Evolutionary conservation across 1,284 basidiomycete species (phyloP), one percentile per base, ranked within the genome.

Genomic region (Leccinum fuscescens): DNA sequence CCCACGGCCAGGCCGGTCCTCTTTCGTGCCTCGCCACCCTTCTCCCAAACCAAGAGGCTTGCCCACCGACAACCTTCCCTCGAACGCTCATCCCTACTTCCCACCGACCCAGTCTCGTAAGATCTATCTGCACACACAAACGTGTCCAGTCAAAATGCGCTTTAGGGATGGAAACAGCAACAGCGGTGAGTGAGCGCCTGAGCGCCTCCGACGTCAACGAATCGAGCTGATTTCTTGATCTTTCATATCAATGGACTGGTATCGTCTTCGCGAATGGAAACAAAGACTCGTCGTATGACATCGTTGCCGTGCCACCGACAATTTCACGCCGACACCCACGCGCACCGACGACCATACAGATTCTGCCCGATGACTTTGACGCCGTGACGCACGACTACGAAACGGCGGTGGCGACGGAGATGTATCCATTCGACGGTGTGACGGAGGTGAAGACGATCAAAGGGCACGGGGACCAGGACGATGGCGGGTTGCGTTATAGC

Each of bases 281-380:
- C 20, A 54, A 62, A 75, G 71, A 75, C 52, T 72, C 71, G 35
- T 74, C 71, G 31, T 72, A 73, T 33, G 73, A 72, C 37, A 72
- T 72, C 31, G 69, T 75, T 37, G 60, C 65, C 3, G 60, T 69
- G 3, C 66, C 62, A 12, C 52, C 35, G 14, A 55, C 42, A 33
- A 44, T 44, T 6, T 56, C 54, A 15, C 68, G 66, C 20, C 71
- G 72, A 39, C 72, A 49, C 9, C 71, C 71, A 0, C 72, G 71
- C 3, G 69, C 73, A 20, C 73, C 71, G n/a, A 75, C 71, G 5
- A 72, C 71, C n/a, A 52, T 74, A 17, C 70, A 72, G 53, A 63
- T 70, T 31, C 55, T 72, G 11, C 59, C 70, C 2, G 73, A 72
- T 49, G 71, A 72, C 56, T 72, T 72, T 57, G 71, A 72, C 6